Evolutionary conservation across 805 yeast species (phyloP), one percentile per base, ranked within the genome.

Genomic region (Ogataea thermomethanolica): DNA sequence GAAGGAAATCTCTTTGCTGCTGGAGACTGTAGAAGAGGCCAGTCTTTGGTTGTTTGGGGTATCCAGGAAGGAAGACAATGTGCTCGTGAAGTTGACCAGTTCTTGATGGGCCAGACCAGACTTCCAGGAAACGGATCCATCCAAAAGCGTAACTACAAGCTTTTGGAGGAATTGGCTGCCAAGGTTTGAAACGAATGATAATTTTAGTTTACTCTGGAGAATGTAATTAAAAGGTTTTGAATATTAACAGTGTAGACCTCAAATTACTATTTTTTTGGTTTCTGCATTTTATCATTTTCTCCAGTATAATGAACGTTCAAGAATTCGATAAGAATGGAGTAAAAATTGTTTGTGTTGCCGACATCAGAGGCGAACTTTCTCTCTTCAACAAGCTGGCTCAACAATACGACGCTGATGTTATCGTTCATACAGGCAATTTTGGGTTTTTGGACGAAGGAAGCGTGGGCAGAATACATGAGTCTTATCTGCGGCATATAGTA

Each of bases 1-100:
- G 72, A 66, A 29, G 84, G 73, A 44, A 89, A 88, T 54, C 58
- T 89, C 45, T 91, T 90, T 59, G 87, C 96, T 35, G 97, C 98
- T 36, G 99, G 99, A 68, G 99, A 91, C 66, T 93, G 98, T 70
- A 84, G 99, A 74, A 82, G 98, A 69, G 99, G 99, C 22, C 99
- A 91, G 72, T 87, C 96, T 2, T 77, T 91, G 64, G 91, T 91
- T 63, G 99, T 91, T 41, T 93, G 98, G 98, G 99, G 98, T 69
- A 91, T 91, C 54, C 98, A 93, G 70, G 99, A 91, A 69, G 99
- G 99, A 52, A 82, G 98, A 72, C 96, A 91, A 67, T 89, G 96
- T 78, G 99, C 99, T 26, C 76, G 96, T 52, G 89, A 87, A 54
- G 95, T 91, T 48, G 99, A 91, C 61, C 64, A 71, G 53, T 84